Base-by-base conservation (phyloP, 108 stramenopile species). In the Discostella pseudostelligera region DNA sequence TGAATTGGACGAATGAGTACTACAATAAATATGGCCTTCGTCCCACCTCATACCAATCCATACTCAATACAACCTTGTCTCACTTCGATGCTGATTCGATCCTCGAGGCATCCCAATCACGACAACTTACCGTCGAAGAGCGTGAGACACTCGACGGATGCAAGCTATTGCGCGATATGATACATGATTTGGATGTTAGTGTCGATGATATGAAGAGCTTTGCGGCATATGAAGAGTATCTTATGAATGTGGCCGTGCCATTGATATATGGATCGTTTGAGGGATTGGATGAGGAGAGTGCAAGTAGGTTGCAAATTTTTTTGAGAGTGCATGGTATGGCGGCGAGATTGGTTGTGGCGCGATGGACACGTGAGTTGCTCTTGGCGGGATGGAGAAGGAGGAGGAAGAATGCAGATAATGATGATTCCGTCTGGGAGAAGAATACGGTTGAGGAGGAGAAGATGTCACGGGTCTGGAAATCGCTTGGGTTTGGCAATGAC, bases 131-230 rank as follows among this genome's bases (percentile, higher is more conserved):
- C 1, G 77, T 80, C 40, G 93, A 94, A 63, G 88, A 94, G 62
- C 72, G 87, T 25, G 93, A 94, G 59, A 94, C 90, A 9, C 62
- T 94, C 39, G 88, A 91, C 74, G 93, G 93, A 9, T 91, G 90
- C 72, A 83, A 84, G 42, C 62, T 94, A 37, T 58, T 94, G n/a
- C 86, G 88, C 37, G 79, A 81, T 48, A 86, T 94, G 87, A 75
- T 94, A 46, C 88, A 91, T 61, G 88, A 90, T 72, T 62, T 91
- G 62, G 93, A 94, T 64, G 74, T 61, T 7, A 81, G 68, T 24
- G 66, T 94, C 44, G 87, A 84, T 13, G 53, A 21, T 4, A 66
- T 73, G 55, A 71, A 81, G 49, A 82, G 80, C 29, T 87, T 88
- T 69, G 84, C 76, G 0, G 87, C 86, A 6, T 87, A 92, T 55